A percentile compares a stretch with the other conserved stretches of the same genome.
phyloP scores from a whole-genome alignment of 176 grass and related monocot genomes.

The Cenchrus americanus region DNA sequence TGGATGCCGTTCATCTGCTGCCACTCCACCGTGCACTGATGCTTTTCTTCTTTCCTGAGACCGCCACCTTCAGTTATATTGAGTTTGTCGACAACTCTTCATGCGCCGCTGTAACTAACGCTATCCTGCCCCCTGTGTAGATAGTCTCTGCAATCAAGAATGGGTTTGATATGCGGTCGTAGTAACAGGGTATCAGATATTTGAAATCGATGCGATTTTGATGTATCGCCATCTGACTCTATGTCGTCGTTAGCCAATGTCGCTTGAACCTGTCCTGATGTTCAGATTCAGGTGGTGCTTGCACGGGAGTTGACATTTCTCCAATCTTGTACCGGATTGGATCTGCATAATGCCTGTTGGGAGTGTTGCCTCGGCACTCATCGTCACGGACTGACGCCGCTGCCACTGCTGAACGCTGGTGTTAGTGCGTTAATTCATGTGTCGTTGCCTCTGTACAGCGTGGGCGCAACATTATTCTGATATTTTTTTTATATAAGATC shows the following conservation, averaged over 20 bases:
- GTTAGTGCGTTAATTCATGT: no score
- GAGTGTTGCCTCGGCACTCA: no score
- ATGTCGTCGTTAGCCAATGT: neutral
- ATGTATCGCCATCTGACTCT: conserved; percentile 13
- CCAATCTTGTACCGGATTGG: neutral
- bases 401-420: no score
- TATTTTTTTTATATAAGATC: no score
- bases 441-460: no score
- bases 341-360: no score
- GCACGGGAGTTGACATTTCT: neutral
- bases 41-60: neutral
- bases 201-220: conserved; percentile 31
- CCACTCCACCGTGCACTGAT: conserved; percentile 51
- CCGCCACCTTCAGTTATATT: neutral
- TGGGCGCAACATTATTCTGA: no score
- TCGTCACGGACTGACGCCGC: no score
- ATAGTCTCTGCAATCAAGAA: conserved; percentile 34
- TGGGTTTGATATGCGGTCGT: conserved; percentile 21
- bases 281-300: neutral
- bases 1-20: conserved; percentile 75
- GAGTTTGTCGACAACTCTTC: conserved; percentile 27
- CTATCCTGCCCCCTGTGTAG: conserved; percentile 26
- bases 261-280: neutral
- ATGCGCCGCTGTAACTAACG: conserved; percentile 32
- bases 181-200: conserved; percentile 29